Base-by-base conservation (phyloP, 108 stramenopile species). In the Skeletonema menzelii region DNA sequence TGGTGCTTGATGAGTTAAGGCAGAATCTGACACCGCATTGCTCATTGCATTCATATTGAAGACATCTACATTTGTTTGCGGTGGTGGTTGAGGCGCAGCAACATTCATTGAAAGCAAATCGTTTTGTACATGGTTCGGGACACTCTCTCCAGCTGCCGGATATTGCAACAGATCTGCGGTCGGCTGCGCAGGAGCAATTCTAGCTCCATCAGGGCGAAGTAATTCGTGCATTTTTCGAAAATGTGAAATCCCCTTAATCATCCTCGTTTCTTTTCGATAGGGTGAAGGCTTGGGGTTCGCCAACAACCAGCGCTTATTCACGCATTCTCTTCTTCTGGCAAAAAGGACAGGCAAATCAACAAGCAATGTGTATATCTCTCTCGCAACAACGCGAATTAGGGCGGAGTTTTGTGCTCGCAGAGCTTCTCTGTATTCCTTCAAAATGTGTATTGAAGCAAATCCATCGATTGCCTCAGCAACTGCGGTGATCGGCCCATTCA, bases 401-500 rank as follows among this genome's bases (percentile, higher is more conserved):
- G 14, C 67, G n/a, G 77, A 73, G 42, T 78, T 78, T 24, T 78
- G 73, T 22, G 56, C 73, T 22, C 82, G 32, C 44, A 77, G 12
- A 10, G 77, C 76, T 34, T 78, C 74, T 3, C 49, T 27, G 17
- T 82, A 82, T 17, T 72, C 77, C 27, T 62, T 82, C 63, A 82
- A 32, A 35, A 73, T 65, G 1, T 72, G 82, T 30, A 82, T 74
- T 14, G 72, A 76, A 27, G 76, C 72, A 60, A 78, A 74, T 8
- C 73, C 77, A 71, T 82, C 82, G n/a, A 76, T 74, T 15, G 72
- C 82, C 44, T 82, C 77, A n/a, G 77, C 63, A 4, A 82, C 27
- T 12, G 38, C 66, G 40, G 22, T 68, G 38, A 82, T 64, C 3
- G 82, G 82, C 12, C 85, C 85, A 53, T 80, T 63, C 55, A 83